Evolutionary conservation across 2,329 filamentous ascomycete genomes (phyloP).

Genomic region (Pseudogymnoascus sp.): DNA sequence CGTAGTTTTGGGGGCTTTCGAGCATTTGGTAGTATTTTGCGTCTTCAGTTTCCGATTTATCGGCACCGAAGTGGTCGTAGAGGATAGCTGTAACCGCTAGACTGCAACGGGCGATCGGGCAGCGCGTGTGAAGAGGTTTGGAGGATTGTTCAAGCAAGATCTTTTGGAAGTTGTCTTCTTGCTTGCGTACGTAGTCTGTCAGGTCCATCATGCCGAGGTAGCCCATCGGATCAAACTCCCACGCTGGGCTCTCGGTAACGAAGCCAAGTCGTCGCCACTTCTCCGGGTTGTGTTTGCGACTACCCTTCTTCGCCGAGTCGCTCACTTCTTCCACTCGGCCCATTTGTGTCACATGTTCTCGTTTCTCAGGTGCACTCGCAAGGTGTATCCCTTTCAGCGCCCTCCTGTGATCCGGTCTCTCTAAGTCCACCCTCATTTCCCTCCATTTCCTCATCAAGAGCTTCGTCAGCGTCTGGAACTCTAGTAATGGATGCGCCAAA

Average conservation of each 20-base stretch:
- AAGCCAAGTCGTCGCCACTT: slow-evolving; percentile 94
- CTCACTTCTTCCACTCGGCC: slow-evolving; percentile 27
- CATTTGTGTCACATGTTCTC: slow-evolving; percentile 22
- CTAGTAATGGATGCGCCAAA: slow-evolving; percentile 77
- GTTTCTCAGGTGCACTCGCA: slow-evolving; percentile 63
- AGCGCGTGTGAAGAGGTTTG: slow-evolving; percentile 62
- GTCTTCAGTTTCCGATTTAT: slow-evolving; percentile 73
- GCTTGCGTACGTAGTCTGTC: slow-evolving; percentile 83
- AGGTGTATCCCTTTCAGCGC: slow-evolving; percentile 71
- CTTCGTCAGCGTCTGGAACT: slow-evolving; percentile 90
- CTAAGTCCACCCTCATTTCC: slow-evolving; percentile 74
- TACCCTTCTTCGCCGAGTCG: slow-evolving; percentile 47
- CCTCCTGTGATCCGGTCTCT: slow-evolving; percentile 78
- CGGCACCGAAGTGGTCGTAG: slow-evolving; percentile 93
- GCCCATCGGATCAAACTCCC: slow-evolving; percentile 77
- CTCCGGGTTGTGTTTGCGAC: slow-evolving; percentile 69
- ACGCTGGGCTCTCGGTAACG: slow-evolving; percentile 76
- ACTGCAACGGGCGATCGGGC: slow-evolving; percentile 80
- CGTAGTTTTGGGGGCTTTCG: slow-evolving; percentile 69
- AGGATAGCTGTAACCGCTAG: slow-evolving; percentile 79
- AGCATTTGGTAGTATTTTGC: slow-evolving; percentile 65
- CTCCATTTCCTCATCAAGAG: slow-evolving; percentile 81
- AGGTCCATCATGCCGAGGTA: slow-evolving; percentile 97
- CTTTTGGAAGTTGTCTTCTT: slow-evolving; percentile 90
- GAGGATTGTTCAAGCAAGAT: slow-evolving; percentile 81